phyloP scores from a whole-genome alignment of 768 basidiomycete genomes.

The Lactifluus rugatus region DNA sequence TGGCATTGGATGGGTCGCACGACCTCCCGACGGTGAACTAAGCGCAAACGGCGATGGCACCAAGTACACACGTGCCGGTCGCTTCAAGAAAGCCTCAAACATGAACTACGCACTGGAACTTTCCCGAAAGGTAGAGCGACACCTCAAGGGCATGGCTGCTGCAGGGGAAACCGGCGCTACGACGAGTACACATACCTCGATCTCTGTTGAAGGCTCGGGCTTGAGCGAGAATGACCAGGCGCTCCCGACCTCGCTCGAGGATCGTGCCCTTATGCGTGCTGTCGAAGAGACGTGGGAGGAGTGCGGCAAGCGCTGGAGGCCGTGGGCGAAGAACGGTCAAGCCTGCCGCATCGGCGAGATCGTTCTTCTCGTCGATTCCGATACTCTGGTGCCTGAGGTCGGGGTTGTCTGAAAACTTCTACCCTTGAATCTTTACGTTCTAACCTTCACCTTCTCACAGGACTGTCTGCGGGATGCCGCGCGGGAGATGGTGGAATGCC shows the following conservation, averaged over 20 bases:
- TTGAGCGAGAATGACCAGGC: constrained; percentile 20
- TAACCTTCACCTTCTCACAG: constrained; percentile 13
- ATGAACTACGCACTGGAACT: constrained; percentile 36
- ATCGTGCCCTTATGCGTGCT: constrained; percentile 40
- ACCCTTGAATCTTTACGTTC: background rate
- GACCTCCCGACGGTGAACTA: constrained; percentile 39
- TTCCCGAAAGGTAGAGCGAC: constrained; percentile 28
- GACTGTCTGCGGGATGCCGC: constrained; percentile 47
- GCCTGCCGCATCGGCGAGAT: constrained; percentile 37
- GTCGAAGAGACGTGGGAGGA: constrained; percentile 42
- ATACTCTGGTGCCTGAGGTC: constrained; percentile 39
- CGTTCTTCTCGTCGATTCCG: constrained; percentile 42
- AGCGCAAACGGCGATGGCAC: constrained; percentile 30
- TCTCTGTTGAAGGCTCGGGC: constrained; percentile 21
- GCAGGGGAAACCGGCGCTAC: background rate
- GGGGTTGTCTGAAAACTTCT: background rate
- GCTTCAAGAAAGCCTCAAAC: constrained; percentile 41
- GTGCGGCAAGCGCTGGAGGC: constrained; percentile 25
- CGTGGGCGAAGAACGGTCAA: constrained; percentile 30
- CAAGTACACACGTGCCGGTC: constrained; percentile 38
- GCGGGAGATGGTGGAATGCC: constrained; percentile 39
- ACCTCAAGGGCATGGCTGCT: constrained; percentile 25
- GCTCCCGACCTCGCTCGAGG: constrained; percentile 35
- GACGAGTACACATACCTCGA: constrained; percentile 22
- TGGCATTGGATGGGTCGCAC: constrained; percentile 50